phyloP scores from a whole-genome alignment of 805 yeast genomes.

The Schizosaccharomyces japonicus region DNA sequence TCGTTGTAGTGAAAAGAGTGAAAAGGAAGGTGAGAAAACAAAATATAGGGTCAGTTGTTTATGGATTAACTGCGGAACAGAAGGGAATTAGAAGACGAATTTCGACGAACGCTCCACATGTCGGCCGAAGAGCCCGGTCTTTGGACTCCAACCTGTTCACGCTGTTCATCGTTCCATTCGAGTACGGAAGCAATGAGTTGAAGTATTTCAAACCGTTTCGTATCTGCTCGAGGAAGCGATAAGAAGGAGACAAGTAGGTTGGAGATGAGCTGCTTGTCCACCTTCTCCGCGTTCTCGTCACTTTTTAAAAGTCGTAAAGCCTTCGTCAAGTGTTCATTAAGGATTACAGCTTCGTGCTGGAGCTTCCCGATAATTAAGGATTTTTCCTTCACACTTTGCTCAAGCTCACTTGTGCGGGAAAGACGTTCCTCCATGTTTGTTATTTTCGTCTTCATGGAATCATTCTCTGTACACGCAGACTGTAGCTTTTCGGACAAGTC shows the following conservation, averaged over 20 bases:
- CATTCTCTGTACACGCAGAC: slow-evolving; percentile 14
- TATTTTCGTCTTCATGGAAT: slow-evolving; percentile 11
- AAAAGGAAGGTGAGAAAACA: not conserved
- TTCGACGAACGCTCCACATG: not conserved
- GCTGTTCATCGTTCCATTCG: slow-evolving; percentile 57
- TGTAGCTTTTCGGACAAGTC: slow-evolving; percentile 5
- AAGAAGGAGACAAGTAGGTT: slow-evolving; percentile 68
- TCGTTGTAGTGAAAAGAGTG: not conserved
- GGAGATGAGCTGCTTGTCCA: slow-evolving; percentile 50
- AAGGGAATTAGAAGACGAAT: not conserved
- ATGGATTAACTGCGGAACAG: too few species aligned
- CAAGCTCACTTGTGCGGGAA: slow-evolving; percentile 19
- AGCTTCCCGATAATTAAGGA: slow-evolving; percentile 67
- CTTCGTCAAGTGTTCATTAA: slow-evolving; percentile 88
- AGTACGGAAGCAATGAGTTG: slow-evolving; percentile 60
- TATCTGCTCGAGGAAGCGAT: slow-evolving; percentile 72
- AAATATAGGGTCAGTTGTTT: too few species aligned
- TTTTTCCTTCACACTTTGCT: slow-evolving; percentile 38
- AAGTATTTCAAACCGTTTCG: slow-evolving; percentile 81
- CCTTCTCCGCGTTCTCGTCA: slow-evolving; percentile 22
- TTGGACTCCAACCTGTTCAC: not conserved
- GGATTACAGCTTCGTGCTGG: slow-evolving; percentile 77
- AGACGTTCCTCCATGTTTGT: slow-evolving; percentile 11
- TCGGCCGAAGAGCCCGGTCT: slow-evolving; percentile 5
- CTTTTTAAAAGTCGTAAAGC: slow-evolving; percentile 66